Evolutionary conservation across 768 basidiomycete species (phyloP), one percentile per base, ranked within the genome.

Genomic region (Termitomyces sp.): DNA sequence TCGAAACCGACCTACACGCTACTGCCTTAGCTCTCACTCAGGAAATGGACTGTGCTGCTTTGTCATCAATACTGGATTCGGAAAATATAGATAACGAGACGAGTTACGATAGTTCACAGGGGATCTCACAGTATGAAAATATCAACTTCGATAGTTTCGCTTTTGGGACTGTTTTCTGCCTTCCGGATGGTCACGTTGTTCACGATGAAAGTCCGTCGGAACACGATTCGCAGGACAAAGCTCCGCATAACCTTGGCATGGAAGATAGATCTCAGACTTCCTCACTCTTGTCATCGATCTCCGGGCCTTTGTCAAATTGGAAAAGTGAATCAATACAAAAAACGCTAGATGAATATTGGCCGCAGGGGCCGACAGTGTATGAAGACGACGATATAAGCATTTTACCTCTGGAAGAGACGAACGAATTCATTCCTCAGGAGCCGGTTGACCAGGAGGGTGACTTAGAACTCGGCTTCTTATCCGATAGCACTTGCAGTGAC

Each of bases 111-210:
- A 34, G 39, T 46, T 52, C 50, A 30, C 56, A 57, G 28, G 51
- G 37, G 12, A 52, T 56, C 43, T 42, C 56, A 42, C 53, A 49
- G 17, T 14, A 45, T 39, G 46, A 49, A 47, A 32, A 49, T 49
- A 44, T 52, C 48, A 32, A 37, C 32, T 30, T 37, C 35, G 34
- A 49, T 5, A 44, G 55, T 41, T 44, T 50, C 42, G 28, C 25
- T 46, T 46, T 48, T 43, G 54, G 44, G 27, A 39, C 39, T 32
- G 50, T 30, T 35, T 44, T 52, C 43, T 44, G 44, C n/a, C 25
- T 42, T 39, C 34, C 19, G 34, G 46, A 48, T 52, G 56, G 55
- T 63, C 62, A 63, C 44, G 54, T 55, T 61, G 43, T 39, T 44
- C 37, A n/a, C 19, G 21, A 57, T 16, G 50, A n/a, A 44, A 59